Evolutionary conservation across 108 stramenopile species (phyloP).

Genomic region (Nannochloropsis oceanica): DNA sequence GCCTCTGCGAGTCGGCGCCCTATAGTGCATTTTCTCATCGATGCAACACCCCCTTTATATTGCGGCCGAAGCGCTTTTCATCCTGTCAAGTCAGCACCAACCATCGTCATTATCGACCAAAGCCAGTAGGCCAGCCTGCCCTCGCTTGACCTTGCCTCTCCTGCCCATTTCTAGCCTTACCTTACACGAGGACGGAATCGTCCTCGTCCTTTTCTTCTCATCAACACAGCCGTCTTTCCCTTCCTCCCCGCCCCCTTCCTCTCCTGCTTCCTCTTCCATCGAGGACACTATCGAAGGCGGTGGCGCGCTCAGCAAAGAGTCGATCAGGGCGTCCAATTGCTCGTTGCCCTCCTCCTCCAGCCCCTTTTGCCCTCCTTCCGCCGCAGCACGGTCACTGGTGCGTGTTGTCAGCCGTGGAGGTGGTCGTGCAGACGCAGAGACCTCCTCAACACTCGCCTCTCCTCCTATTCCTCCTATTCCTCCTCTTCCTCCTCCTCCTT

Average conservation of each 20-base stretch:
- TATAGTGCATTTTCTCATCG: not conserved
- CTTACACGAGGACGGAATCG: not conserved
- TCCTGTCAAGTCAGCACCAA: too few relatives aligned
- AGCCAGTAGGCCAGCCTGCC: too few relatives aligned
- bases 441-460: too few relatives aligned
- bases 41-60: not conserved
- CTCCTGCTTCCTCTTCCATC: not conserved
- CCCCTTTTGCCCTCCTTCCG: not conserved
- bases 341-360: not conserved
- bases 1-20: too few relatives aligned
- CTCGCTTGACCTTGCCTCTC: too few relatives aligned
- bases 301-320: not conserved
- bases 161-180: not conserved
- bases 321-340: not conserved
- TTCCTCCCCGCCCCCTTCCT: not conserved
- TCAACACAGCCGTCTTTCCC: not conserved
- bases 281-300: not conserved
- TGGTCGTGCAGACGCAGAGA: too few relatives aligned
- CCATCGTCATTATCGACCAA: too few relatives aligned
- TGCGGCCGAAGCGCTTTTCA: too few relatives aligned
- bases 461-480: not conserved
- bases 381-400: too few relatives aligned
- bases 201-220: not conserved
- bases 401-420: too few relatives aligned
- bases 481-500: not conserved